Evolutionary conservation across 2,329 filamentous ascomycete genomes (phyloP), one percentile per base, ranked within the genome.

Genomic region (Fusarium sp.): DNA sequence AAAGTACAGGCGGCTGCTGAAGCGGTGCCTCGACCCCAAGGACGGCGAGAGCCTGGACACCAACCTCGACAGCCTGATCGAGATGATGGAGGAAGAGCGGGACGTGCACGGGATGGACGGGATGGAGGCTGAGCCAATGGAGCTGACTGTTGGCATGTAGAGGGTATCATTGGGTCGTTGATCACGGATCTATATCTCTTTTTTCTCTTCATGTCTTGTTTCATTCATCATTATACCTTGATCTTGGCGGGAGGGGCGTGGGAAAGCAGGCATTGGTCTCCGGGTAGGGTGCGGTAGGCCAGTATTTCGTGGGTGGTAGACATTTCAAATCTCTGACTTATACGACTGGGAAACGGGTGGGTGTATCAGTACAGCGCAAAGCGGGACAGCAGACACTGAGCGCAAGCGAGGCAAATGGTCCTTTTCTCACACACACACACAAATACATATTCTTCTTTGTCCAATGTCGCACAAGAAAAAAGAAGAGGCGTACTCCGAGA

Each of bases 1-100:
- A 75, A 91, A 92, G 80, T 96, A 95, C 81, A 88, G 92, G 70
- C 88, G 88, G 65, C 86, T 95, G 33, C 89, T 95, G 35, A 90
- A 89, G 68, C 89, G 89, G 69, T 94, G 93, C 68, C 85, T 95
- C 31, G 91, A 92, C 29, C 87, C 91, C 18, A 87, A 90, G 74
- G 92, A 93, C 59, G 87, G 87, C 66, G 91, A 93, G 74, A 91
- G 90, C 73, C 87, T 95, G 38, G 93, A 95, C 80, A 85, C 87
- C 52, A 91, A 90, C 77, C 82, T 91, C 60, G 88, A 91, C 78
- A 89, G 86, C 68, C 82, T 91, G 70, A 90, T 91, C 76, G 85
- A 88, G 56, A 89, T 91, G 86, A 90, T 91, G 87, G 88, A 91
- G 79, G 89, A 91, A 77, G 88, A 91, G 77, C 84, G 83, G 66